phyloP scores from a whole-genome alignment of 1,139 yeast genomes.

The Torulaspora pretoriensis region DNA sequence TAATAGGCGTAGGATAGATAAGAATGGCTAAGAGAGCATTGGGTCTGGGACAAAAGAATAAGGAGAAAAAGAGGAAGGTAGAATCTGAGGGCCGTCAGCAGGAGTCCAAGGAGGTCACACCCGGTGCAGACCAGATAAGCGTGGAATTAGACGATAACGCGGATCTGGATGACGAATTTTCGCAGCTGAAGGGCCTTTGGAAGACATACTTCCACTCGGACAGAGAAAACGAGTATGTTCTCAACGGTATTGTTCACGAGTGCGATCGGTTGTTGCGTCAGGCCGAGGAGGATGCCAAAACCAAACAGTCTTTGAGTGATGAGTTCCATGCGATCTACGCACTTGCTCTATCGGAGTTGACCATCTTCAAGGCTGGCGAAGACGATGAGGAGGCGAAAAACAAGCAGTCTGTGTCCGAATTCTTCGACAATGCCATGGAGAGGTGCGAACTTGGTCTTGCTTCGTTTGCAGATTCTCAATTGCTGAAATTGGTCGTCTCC shows the following conservation, averaged over 20 bases:
- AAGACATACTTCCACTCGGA: constrained; percentile 51
- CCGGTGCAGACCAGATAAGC: constrained; percentile 39
- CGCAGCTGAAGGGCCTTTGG: constrained; percentile 72
- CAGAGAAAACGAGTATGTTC: constrained; percentile 56
- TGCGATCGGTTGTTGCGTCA: constrained; percentile 73
- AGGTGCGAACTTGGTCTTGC: constrained; percentile 61
- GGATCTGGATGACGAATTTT: constrained; percentile 72
- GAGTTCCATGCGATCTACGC: constrained; percentile 73
- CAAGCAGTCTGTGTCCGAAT: constrained; percentile 46
- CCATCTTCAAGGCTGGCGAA: constrained; percentile 47
- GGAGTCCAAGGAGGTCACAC: constrained; percentile 21
- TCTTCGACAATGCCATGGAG: constrained; percentile 66
- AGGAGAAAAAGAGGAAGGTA: constrained; percentile 40
- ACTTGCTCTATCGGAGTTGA: constrained; percentile 63
- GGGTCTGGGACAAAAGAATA: constrained; percentile 66
- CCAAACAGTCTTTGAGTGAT: constrained; percentile 43
- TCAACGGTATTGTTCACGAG: constrained; percentile 87
- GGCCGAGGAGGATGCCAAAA: constrained; percentile 35
- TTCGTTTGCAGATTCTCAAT: constrained; percentile 43
- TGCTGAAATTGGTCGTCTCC: constrained; percentile 51
- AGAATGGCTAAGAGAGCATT: constrained; percentile 72
- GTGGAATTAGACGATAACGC: constrained; percentile 68
- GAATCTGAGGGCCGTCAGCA: constrained; percentile 12
- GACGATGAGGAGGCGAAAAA: constrained; percentile 34
- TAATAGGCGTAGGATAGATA: neutral